Base-by-base conservation (phyloP, 139 green algal species). In the Eudorina sp. region DNA sequence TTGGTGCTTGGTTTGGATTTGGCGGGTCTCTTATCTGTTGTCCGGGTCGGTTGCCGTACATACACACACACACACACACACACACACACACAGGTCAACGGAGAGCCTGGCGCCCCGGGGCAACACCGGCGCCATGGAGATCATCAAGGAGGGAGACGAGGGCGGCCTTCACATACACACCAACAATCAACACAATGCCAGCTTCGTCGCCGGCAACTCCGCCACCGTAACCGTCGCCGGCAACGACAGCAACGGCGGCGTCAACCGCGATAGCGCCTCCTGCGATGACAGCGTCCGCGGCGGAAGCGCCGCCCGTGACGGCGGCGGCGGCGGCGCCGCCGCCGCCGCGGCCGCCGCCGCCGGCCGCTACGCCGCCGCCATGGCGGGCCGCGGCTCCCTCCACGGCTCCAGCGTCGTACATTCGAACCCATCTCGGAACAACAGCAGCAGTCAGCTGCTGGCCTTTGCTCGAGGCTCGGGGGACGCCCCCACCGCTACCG, bases 121-220 rank as follows among this genome's bases (percentile, higher is more conserved):
- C 55, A 25, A 38, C 78, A n/a, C 8, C 13, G 25, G 25, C 18
- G 60, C 27, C 60, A 86, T 86, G 80, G 80, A 86, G 60, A 60
- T 60, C 2, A 86, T 86, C 58, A 86, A 72, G n/a, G 80, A 86
- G 80, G 80, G 40, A 16, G 80, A 86, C 27, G 80, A 76, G 60
- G 80, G 70, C 60, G 6, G 5, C 34, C 66, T 45, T 21, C 66
- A 21, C 34, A 19, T 48, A 7, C 66, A 72, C 66, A 21, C 34
- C 14, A 75, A 7, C 66, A 72, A 72, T 34, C n/a, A n/a, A n/a
- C n/a, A n/a, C n/a, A n/a, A n/a, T n/a, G n/a, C n/a, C n/a, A 13
- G 13, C 51, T 16, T 58, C 51, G 14, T 27, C 70, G 23, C 41
- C 4, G 40, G 36, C 38, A 77, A 0, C 70, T 2, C 23, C 25